Base-by-base conservation (phyloP, 208 protist species). In the Endotrypanum monterogeii region DNA sequence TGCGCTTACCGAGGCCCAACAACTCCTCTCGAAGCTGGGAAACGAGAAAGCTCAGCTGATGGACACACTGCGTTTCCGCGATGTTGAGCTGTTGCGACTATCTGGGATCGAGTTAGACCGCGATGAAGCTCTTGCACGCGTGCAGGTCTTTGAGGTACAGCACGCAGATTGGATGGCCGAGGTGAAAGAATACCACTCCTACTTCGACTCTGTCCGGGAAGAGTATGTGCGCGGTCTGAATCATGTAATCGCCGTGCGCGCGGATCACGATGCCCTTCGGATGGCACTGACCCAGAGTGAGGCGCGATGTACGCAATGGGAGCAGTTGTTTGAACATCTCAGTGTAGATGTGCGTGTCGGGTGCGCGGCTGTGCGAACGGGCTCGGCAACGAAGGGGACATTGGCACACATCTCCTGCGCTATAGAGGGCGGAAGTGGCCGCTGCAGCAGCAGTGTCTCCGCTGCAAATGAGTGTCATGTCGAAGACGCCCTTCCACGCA, bases 221-320 rank as follows among this genome's bases (percentile, higher is more conserved):
- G 73, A 79, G 28, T 73, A 66, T 30, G 60, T 50, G 12, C 48
- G 20, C 11, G 71, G 54, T n/a, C n/a, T 83, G 52, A 46, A 37
- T n/a, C 46, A 72, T 54, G 41, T 72, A 6, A 37, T 23, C 37
- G 70, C 74, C 3, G n/a, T 80, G 55, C 67, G 28, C n/a, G 41
- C 44, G 3, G 89, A 89, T 55, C 66, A 83, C 51, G 55, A 60
- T 16, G 67, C 76, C 41, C 48, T 85, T 58, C 25, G 37, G 62
- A 61, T 67, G 51, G 77, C 79, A 25, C 71, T 89, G 39, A 73
- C 76, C 18, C 65, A 69, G 44, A 72, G 67, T 52, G 67, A 81
- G 62, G 68, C 72, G 3, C 50, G 46, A 25, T 83, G 71, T 56
- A 20, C 9, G 55, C 35, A 30, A 67, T 89, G 87, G 84, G 82